Evolutionary conservation across 2,329 filamentous ascomycete species (phyloP).

Genomic region (Claviceps humidiphila): DNA sequence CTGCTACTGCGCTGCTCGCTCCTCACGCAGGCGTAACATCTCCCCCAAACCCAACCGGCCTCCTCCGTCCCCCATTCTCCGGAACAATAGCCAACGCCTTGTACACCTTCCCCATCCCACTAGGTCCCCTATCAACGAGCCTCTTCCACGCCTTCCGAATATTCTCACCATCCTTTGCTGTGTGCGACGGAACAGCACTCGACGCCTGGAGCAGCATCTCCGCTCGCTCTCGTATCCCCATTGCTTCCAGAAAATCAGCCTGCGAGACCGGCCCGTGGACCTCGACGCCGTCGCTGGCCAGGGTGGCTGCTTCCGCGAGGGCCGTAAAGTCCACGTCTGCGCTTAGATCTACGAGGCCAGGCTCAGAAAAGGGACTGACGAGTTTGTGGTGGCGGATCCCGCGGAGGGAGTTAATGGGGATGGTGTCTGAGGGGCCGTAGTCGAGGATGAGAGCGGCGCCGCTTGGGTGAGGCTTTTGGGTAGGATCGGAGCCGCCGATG

Average conservation of each 20-base stretch:
- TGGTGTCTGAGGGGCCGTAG: constrained; percentile 67
- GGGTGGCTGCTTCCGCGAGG: constrained; percentile 67
- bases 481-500: constrained; percentile 55
- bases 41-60: constrained; percentile 87
- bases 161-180: constrained; percentile 29
- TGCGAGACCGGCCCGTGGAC: constrained; percentile 88
- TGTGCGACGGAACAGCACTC: constrained; percentile 25
- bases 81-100: constrained; percentile 87
- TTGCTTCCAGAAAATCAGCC: constrained; percentile 59
- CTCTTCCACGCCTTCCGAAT: constrained; percentile 67
- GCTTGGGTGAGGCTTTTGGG: constrained; percentile 48
- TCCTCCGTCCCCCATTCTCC: constrained; percentile 57
- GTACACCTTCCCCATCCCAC: constrained; percentile 89
- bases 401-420: constrained; percentile 80
- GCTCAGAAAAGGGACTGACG: constrained; percentile 66
- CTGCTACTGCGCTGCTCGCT: not conserved
- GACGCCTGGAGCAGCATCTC: constrained; percentile 45
- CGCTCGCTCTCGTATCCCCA: constrained; percentile 75
- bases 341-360: constrained; percentile 76
- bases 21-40: constrained; percentile 25
- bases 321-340: constrained; percentile 90
- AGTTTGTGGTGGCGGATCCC: constrained; percentile 68
- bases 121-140: constrained; percentile 67
- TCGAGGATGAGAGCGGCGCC: constrained; percentile 93
- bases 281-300: constrained; percentile 67